Base-by-base conservation (phyloP, 1,284 basidiomycete species). In the Mycena citricolor region DNA sequence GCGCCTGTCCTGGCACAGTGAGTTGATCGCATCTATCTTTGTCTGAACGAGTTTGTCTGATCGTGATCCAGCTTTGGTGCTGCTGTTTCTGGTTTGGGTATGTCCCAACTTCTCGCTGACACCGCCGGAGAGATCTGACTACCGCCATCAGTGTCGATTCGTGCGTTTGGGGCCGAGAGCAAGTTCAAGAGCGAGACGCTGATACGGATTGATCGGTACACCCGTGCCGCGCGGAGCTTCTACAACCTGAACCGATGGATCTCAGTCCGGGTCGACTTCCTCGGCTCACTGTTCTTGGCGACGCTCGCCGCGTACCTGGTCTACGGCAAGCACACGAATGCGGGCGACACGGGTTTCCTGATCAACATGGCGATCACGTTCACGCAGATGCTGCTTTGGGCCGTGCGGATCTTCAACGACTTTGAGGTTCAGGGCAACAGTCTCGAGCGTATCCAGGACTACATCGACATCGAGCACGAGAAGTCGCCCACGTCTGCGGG, bases 371-470 rank as follows among this genome's bases (percentile, higher is more conserved):
- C 74, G 8, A 73, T 79, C 28, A 68, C 68, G 2, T 83, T 83
- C 57, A 79, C 76, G 50, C 54, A 62, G 5, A 80, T 83, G 26
- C 60, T 83, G 41, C 74, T 63, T 57, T 74, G 73, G 68, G 11
- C 26, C 16, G 50, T 51, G 17, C 64, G 75, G 21, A 55, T 69
- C 11, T 61, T 74, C 29, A 84, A 84, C 47, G 68, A 74, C 5
- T 74, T 84, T 29, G 81, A 86, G 62, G 75, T 83, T 12, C 70
- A 71, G 54, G 73, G 80, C 29, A 37, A 22, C 46, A 83, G 81
- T 58, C 68, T 91, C 49, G 87, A 91, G 60, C 77, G 89, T 22
- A 82, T 91, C 41, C 76, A 86, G 56, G 76, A 77, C 21, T 90
- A 90, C 58, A 61, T 87, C 33, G 62, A 69, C 11, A 86, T 88